These are phyloP conservation scores for Phoma sp. DNA, from an alignment of 2,329 filamentous ascomycete genomes.

Conservation along the genomic window DNA sequence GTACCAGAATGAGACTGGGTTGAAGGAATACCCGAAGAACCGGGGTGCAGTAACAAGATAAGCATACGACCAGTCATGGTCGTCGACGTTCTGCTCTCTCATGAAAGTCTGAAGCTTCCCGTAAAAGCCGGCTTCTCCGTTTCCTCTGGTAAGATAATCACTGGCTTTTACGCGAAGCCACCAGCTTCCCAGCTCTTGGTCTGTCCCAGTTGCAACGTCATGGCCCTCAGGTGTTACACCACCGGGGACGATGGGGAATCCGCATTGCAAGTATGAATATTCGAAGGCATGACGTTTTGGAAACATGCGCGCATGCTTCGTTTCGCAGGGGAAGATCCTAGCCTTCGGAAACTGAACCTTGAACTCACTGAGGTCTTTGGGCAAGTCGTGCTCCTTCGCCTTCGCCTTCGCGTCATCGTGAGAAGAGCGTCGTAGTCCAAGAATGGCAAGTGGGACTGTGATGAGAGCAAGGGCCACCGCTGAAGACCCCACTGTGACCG, in stretches of 20 bases:
- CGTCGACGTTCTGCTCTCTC: constrained; percentile 61
- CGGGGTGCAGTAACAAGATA: constrained; percentile 74
- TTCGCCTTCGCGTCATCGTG: neutral
- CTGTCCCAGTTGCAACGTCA: constrained; percentile 28
- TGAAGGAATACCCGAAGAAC: constrained; percentile 74
- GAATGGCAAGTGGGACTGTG: constrained; percentile 20
- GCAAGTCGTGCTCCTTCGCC: neutral
- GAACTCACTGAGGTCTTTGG: constrained; percentile 17
- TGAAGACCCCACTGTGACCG: constrained; percentile 3
- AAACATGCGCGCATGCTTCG: constrained; percentile 69
- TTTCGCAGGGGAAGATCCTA: constrained; percentile 68
- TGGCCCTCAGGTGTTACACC: constrained; percentile 47
- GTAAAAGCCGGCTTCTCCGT: constrained; percentile 60
- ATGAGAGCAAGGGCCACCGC: constrained; percentile 10
- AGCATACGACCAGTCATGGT: constrained; percentile 66
- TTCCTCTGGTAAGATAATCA: constrained; percentile 67
- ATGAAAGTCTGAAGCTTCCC: constrained; percentile 69
- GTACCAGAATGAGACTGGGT: constrained; percentile 81
- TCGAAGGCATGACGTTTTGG: constrained; percentile 71
- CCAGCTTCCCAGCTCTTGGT: constrained; percentile 39
- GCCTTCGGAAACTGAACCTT: constrained; percentile 28
- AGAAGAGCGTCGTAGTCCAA: constrained; percentile 8
- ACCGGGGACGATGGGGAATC: constrained; percentile 68
- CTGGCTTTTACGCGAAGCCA: constrained; percentile 67
- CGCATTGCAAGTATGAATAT: constrained; percentile 73